These are phyloP conservation scores for Globisporangium okanoganense DNA, from an alignment of 352 stramenopile genomes.

Conservation along the genomic window DNA sequence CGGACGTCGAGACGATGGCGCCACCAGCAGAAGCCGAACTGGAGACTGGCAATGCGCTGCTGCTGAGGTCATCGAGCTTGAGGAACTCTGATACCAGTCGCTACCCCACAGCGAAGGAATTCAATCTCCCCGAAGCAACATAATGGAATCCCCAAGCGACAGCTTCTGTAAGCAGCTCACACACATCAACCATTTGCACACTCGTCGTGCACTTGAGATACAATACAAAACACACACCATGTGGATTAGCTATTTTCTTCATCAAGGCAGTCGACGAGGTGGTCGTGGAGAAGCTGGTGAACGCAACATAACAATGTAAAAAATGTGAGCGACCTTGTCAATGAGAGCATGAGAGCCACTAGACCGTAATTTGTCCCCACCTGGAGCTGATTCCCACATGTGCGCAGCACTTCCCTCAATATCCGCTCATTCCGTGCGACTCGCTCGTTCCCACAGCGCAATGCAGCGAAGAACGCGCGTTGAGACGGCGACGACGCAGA, in stretches of 20 bases:
- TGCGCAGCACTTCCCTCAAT: background rate
- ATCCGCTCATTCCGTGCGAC: constrained; percentile 6
- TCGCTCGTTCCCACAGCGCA: constrained; percentile 13
- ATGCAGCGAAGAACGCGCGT: constrained; percentile 6
- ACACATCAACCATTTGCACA: background rate
- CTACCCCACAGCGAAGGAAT: no score
- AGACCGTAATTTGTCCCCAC: background rate
- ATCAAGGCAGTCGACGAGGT: background rate
- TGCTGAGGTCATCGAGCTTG: background rate
- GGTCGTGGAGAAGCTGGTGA: background rate
- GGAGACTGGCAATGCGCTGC: background rate
- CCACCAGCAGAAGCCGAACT: background rate
- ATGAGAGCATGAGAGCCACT: no score
- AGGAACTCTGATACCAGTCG: background rate
- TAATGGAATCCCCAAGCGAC: background rate
- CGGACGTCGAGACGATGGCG: background rate
- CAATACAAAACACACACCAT: background rate
- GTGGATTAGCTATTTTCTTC: background rate
- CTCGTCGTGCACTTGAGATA: background rate
- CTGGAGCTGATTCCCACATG: constrained; percentile 7
- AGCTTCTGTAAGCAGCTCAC: background rate
- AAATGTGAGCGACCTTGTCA: no score
- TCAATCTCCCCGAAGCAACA: background rate
- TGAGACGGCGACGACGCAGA: background rate
- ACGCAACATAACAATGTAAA: background rate